Evolutionary conservation across 2,329 filamentous ascomycete species (phyloP).

Genomic region (Fusarium chlamydosporum): DNA sequence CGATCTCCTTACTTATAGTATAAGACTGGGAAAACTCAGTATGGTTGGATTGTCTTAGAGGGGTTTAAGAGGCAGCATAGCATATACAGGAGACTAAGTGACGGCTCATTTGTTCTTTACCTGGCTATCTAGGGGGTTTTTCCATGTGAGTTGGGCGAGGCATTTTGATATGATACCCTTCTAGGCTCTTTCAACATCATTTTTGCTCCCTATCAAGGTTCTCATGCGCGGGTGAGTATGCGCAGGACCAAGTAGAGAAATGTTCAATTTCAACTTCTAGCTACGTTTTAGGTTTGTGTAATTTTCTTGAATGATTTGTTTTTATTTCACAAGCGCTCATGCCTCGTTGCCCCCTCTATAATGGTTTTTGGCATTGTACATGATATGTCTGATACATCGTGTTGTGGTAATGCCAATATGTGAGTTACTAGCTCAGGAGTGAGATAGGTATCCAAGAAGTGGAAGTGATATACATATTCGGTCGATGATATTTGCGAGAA

Average conservation of each 20-base stretch:
- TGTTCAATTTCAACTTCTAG: too few species aligned
- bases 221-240: neutral
- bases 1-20: conserved; percentile 4
- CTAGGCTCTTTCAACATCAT: neutral
- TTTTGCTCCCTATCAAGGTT: neutral
- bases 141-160: conserved; percentile 13
- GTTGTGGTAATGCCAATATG: conserved; percentile 6
- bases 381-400: conserved; percentile 1
- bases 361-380: conserved; percentile 38
- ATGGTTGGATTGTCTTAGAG: conserved; percentile 36
- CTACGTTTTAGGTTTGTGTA: neutral
- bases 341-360: neutral
- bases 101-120: conserved; percentile 10
- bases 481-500: conserved; percentile 5
- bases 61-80: conserved; percentile 27
- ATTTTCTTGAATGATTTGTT: neutral
- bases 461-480: conserved; percentile 30
- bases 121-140: neutral
- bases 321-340: neutral
- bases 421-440: neutral
- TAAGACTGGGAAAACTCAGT: conserved; percentile 17
- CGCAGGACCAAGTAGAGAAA: neutral
- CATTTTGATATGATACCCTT: neutral
- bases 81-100: conserved; percentile 43
- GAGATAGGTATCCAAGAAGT: conserved; percentile 13